Base-by-base conservation (phyloP, 768 basidiomycete genomes). In the Tulasnella sp. region DNA sequence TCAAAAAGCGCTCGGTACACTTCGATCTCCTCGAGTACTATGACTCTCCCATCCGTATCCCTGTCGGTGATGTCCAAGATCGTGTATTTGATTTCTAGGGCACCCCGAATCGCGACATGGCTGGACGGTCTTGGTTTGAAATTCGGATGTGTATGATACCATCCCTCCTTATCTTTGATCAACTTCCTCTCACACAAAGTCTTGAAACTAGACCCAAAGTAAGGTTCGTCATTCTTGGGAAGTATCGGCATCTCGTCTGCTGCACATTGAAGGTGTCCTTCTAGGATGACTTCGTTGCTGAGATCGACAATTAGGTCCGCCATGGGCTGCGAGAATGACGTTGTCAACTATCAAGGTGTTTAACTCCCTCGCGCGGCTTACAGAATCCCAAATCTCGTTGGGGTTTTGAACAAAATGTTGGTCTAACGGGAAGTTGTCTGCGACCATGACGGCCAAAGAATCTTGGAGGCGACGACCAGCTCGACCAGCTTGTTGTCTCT, bases 401-500 rank as follows among this genome's bases (percentile, higher is more conserved):
- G 94, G 89, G 76, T 90, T 82, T 2, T 85, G 80, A 7, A 87
- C 83, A 75, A 90, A 96, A 77, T 94, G 86, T 75, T 86, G 86
- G 78, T 94, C 93, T 59, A 92, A 82, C 2, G 91, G 88, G 44
- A 86, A 82, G 44, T 81, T 78, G 68, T 92, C 90, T 14, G 88
- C 85, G 6, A 96, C 84, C 44, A 91, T 84, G 70, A 94, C 82
- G 0, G 89, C 87, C 32, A 96, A 83, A 29, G 92, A 88, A 77
- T 95, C 94, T 32, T 87, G 87, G 68, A 89, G 83, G 69, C 94
- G 83, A 62, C 94, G 87, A 0, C 94, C 94, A 12, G 92, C 94
- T 76, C 94, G 84, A 39, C 94, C 93, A 16, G 90, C 87, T 86
- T 96, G 93, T 82, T 96, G 94, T 44, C 90, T 84, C 92, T 94